Percentiles rank a stretch among this genome's conserved stretches.
Evolutionary conservation across 495 filamentous ascomycete species (phyloP).

Genomic region (Lophiotrema nucula): DNA sequence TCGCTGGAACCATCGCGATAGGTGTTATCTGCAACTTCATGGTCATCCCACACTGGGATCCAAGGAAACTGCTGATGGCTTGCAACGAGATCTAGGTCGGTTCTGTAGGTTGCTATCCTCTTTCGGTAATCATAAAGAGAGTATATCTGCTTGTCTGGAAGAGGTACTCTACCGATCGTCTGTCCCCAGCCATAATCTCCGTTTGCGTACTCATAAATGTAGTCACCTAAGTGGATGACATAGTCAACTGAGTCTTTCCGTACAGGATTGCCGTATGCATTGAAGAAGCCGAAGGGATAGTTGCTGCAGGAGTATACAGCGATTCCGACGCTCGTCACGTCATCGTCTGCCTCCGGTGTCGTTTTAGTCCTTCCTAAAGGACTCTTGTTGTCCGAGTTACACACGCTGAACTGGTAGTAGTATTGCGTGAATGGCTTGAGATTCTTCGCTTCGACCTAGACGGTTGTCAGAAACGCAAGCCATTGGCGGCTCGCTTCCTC

Average conservation of each 20-base stretch:
- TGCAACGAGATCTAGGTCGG: conserved; percentile 59
- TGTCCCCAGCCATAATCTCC: conserved; percentile 59
- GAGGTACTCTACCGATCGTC: conserved; percentile 52
- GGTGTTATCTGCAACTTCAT: conserved; percentile 66
- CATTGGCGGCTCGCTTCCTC: neutral
- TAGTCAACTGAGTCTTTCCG: conserved; percentile 68
- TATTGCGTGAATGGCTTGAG: conserved; percentile 59
- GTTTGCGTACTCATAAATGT: conserved; percentile 64
- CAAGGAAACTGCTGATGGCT: conserved; percentile 61
- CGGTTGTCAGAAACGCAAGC: neutral
- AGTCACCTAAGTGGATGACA: conserved; percentile 65
- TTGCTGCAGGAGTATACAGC: conserved; percentile 46
- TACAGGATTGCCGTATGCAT: conserved; percentile 63
- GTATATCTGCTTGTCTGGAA: conserved; percentile 51
- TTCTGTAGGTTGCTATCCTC: conserved; percentile 60
- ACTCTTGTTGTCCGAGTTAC: conserved; percentile 40
- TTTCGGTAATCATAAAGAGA: conserved; percentile 62
- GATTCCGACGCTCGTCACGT: conserved; percentile 37
- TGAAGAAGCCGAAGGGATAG: conserved; percentile 58
- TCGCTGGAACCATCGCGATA: conserved; percentile 55
- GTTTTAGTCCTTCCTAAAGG: conserved; percentile 45
- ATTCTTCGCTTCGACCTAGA: conserved; percentile 57
- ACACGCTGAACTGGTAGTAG: conserved; percentile 49
- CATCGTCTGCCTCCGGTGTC: conserved; percentile 37
- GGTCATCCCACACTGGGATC: conserved; percentile 59